Evolutionary conservation across 2,329 filamentous ascomycete genomes (phyloP).

Genomic region (Epicoccum nigrum): DNA sequence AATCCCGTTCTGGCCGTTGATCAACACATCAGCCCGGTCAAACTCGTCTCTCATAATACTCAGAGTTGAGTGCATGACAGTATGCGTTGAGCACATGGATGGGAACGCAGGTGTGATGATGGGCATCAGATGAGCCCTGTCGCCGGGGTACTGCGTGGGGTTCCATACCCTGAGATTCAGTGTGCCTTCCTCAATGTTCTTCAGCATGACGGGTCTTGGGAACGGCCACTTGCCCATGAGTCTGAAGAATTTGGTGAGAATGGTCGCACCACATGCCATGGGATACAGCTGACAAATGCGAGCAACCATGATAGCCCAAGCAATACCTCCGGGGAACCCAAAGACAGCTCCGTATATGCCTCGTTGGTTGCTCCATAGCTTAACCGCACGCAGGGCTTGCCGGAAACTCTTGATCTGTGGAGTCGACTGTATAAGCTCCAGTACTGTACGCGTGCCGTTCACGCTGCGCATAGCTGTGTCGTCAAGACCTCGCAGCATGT

Average conservation of each 20-base stretch:
- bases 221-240: conserved; percentile 91
- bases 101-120: conserved; percentile 98
- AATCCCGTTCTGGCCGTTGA: conserved; percentile 78
- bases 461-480: conserved; percentile 86
- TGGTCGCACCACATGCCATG: conserved; percentile 83
- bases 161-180: conserved; percentile 92
- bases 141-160: conserved; percentile 80
- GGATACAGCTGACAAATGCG: conserved; percentile 96
- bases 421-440: conserved; percentile 87
- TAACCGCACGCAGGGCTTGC: conserved; percentile 87
- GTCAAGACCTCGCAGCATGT: conserved; percentile 82
- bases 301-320: conserved; percentile 97
- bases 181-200: conserved; percentile 81
- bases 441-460: conserved; percentile 92
- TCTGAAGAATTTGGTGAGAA: conserved; percentile 92
- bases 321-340: conserved; percentile 94
- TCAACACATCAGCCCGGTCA: conserved; percentile 75
- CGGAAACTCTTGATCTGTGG: conserved; percentile 90
- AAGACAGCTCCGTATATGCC: conserved; percentile 96
- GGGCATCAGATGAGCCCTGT: conserved; percentile 91
- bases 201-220: conserved; percentile 91
- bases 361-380: conserved; percentile 91
- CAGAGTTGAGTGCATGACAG: conserved; percentile 86
- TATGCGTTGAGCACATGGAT: conserved; percentile 97
- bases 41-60: conserved; percentile 83